These are phyloP conservation scores for Colletotrichum sp. DNA, from an alignment of 2,329 filamentous ascomycete species.

Conservation along the genomic window DNA sequence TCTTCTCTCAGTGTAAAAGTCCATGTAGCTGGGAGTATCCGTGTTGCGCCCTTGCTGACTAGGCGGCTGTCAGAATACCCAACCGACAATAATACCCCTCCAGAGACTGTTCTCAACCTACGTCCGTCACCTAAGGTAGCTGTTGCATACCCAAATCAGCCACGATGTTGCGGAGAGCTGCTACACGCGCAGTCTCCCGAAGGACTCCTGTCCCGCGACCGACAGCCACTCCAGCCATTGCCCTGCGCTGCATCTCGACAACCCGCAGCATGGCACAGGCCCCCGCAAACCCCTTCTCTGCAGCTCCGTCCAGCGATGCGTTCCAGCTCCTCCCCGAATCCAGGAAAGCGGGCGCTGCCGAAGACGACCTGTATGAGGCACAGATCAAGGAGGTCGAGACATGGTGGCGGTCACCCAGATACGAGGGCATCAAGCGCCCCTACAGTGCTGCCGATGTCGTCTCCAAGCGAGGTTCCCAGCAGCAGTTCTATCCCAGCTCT, in stretches of 20 bases:
- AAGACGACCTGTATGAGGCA: constrained; percentile 84
- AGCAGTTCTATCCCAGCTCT: constrained; percentile 89
- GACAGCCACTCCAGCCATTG: constrained; percentile 19
- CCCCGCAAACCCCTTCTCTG: constrained; percentile 16
- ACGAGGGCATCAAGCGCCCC: constrained; percentile 86
- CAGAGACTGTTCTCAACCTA: not conserved
- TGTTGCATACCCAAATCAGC: not conserved
- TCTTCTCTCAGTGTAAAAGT: not conserved
- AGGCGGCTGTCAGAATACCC: not conserved
- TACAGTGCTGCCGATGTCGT: constrained; percentile 92
- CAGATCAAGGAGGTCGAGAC: constrained; percentile 85
- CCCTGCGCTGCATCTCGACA: constrained; percentile 34
- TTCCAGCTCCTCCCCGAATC: constrained; percentile 85
- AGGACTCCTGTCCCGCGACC: constrained; percentile 27
- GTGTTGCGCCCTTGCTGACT: not conserved
- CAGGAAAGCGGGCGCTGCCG: constrained; percentile 77
- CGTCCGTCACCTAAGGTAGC: not conserved
- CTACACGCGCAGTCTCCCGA: constrained; percentile 31
- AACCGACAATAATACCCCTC: not conserved
- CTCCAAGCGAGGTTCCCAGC: constrained; percentile 86
- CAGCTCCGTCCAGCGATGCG: constrained; percentile 65
- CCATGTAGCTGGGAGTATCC: not conserved
- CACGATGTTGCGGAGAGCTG: constrained; percentile 38
- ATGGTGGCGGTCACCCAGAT: constrained; percentile 90
- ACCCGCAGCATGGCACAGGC: constrained; percentile 33